Percentiles rank a stretch among this genome's conserved stretches.
Evolutionary conservation across 805 yeast genomes (phyloP).

Genomic region (Kodamaea neixiangensis): DNA sequence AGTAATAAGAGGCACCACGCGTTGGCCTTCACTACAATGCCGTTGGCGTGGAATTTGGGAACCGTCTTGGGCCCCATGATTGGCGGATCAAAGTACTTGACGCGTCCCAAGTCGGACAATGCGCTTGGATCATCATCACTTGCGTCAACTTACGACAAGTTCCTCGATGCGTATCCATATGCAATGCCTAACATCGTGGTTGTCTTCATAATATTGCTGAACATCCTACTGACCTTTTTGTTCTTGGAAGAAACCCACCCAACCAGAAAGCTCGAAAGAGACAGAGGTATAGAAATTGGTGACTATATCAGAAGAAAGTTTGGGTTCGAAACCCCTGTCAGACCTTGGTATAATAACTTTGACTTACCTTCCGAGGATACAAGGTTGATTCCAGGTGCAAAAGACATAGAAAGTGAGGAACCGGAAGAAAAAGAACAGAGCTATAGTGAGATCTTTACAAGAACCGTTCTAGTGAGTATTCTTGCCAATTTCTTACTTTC

Average conservation of each 20-base stretch:
- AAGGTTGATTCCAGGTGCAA: not conserved
- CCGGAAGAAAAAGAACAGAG: not conserved
- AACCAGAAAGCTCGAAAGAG: slow-evolving; percentile 23
- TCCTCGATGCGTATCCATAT: slow-evolving; percentile 35
- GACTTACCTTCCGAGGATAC: not conserved
- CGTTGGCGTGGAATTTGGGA: slow-evolving; percentile 35
- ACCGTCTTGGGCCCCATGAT: slow-evolving; percentile 33
- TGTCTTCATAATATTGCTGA: slow-evolving; percentile 24
- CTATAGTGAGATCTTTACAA: slow-evolving; percentile 25
- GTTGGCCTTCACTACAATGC: slow-evolving; percentile 31
- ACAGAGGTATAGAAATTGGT: slow-evolving; percentile 39
- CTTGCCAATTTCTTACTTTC: slow-evolving; percentile 43
- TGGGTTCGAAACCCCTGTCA: slow-evolving; percentile 26
- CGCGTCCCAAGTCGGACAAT: slow-evolving; percentile 21
- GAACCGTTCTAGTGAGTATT: slow-evolving; percentile 32
- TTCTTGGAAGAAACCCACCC: slow-evolving; percentile 42
- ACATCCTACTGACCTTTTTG: slow-evolving; percentile 32
- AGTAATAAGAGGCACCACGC: slow-evolving; percentile 32
- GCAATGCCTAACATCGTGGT: slow-evolving; percentile 42
- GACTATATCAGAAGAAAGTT: slow-evolving; percentile 28
- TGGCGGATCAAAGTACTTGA: slow-evolving; percentile 31
- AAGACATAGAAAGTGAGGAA: not conserved
- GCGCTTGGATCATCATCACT: not conserved
- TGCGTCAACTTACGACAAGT: slow-evolving; percentile 24
- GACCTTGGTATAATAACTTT: slow-evolving; percentile 30